Percentiles rank a stretch among this genome's conserved stretches.
phyloP scores from a whole-genome alignment of 2,329 filamentous ascomycete species.

The Trichoderma koningii region DNA sequence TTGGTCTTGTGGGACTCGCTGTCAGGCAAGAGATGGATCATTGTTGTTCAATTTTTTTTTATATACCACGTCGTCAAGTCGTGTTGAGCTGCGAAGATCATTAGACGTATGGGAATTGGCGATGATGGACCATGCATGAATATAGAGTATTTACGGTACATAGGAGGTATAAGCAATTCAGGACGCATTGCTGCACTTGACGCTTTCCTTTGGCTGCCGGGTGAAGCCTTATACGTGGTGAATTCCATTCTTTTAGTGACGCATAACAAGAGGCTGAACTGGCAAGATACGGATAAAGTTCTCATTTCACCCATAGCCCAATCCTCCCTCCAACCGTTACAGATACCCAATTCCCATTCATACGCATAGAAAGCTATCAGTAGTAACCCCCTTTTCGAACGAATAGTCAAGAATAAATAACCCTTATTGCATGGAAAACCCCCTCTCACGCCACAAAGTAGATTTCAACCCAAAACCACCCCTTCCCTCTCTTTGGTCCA shows the following conservation, averaged over 20 bases:
- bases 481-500: too few relatives aligned
- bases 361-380: conserved; percentile 2
- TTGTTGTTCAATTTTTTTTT: neutral
- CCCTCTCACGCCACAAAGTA: too few relatives aligned
- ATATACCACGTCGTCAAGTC: neutral
- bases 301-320: conserved; percentile 18
- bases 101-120: neutral
- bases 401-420: conserved; percentile 1
- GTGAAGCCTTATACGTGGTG: neutral
- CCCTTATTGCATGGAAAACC: too few relatives aligned
- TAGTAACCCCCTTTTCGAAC: neutral
- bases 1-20: conserved; percentile 1
- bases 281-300: neutral
- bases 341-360: conserved; percentile 17
- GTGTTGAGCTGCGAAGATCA: neutral
- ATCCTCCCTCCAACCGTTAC: neutral
- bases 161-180: neutral
- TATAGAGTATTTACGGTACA: conserved; percentile 1
- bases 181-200: neutral
- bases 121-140: conserved; percentile 9
- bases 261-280: neutral
- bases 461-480: too few relatives aligned
- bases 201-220: neutral
- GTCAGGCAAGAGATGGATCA: conserved; percentile 3
- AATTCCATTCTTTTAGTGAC: neutral